Evolutionary conservation across 139 green algal species (phyloP), one percentile per base, ranked within the genome.

Genomic region (Closterium sp.): DNA sequence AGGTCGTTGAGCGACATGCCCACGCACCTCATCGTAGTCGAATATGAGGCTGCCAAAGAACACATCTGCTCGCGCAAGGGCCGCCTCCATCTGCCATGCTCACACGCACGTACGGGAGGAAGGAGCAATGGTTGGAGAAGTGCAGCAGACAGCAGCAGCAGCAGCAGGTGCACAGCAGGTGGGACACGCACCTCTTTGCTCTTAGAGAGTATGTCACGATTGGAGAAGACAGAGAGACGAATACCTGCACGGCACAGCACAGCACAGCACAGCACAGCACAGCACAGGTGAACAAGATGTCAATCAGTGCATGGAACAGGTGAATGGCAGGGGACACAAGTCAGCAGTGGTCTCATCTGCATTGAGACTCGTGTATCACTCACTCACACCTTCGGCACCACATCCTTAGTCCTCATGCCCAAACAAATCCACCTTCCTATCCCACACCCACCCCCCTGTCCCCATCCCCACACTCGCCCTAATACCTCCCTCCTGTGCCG

Each of bases 11-110:
- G n/a, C n/a, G n/a, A n/a, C n/a, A n/a, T 8, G 16, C 55, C 6
- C 8, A 30, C 91, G 28, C 34, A 97, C 97, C 92, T 98, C 96
- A 94, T 99, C 98, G 93, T 96, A 99, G 91, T 99, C 98, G 93
- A 99, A 99, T 2, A 99, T 95, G 84, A 99, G 95, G 66, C 93
- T 97, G 69, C 94, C 96, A 91, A 99, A 99, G 89, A 99, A 98
- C 25, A 97, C 95, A 93, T 99, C 97, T 8, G 97, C 97, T 1
- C 84, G 86, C 0, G 94, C 90, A 88, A 99, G 94, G 21, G 97
- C 98, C 2, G 95, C 95, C 85, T 96, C 96, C 83, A 99, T 89
- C 88, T 97, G 91, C 36, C 43, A 88, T 38, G 31, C 87, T 36
- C 87, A 85, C 87, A 90, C 9, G 31, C 87, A 90, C 55, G 35